Evolutionary conservation across 768 basidiomycete genomes (phyloP), one percentile per base, ranked within the genome.

Genomic region (Tephrocybe sp.): DNA sequence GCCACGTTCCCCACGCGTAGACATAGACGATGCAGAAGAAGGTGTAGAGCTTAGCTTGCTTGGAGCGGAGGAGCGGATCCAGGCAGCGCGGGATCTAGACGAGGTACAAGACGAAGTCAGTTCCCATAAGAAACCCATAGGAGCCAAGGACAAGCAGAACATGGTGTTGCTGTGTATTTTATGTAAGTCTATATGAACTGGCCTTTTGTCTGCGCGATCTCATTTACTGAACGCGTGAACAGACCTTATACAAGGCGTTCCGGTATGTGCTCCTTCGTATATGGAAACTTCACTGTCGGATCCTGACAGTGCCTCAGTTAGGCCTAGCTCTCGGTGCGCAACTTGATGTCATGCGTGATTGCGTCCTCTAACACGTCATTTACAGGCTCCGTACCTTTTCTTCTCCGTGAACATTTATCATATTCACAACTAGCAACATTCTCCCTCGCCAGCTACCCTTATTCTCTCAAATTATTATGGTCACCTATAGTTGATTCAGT

Each of bases 381-480:
- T 52, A 17, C 48, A 91, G 96, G 97, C 57, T 98, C 96, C 33
- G 83, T 99, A 4, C 96, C 97, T 18, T 98, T 98, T 76, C 84
- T 98, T 69, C 80, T 98, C 48, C 89, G 90, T 70, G 87, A 97
- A 63, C 90, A 96, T 70, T 69, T 99, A 55, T 97, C 96, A 26
- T 99, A 99, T 73, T 96, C 94, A 30, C 93, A 98, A 71, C 81
- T 99, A 51, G 96, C 88, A 56, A 83, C 94, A 8, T 98, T 99
- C 72, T 89, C 93, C 36, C 76, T 99, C 23, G 87, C 92, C 42
- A 88, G 86, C 62, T 96, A 95, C 70, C 93, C 93, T 4, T 99
- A 98, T 73, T 97, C 93, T 18, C 83, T 99, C 62, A 99, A 99
- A 72, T 70, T 99, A 54, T 68, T 98, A 57, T 98, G 96, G 95